These are phyloP conservation scores for Skeletonema menzelii DNA, from an alignment of 108 stramenopile genomes.

Conservation along the genomic window DNA sequence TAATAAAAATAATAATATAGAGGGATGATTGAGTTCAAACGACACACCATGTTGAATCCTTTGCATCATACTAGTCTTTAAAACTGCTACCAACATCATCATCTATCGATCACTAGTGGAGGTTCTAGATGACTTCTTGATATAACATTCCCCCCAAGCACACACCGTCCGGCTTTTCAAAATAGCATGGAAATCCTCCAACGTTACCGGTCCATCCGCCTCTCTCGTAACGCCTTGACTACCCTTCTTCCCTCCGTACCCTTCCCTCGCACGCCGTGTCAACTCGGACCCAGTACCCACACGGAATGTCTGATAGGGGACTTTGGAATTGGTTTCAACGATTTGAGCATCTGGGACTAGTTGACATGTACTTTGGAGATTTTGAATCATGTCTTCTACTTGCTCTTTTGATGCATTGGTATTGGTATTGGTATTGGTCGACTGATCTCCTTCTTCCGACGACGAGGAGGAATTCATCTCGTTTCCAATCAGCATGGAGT, in stretches of 20 bases:
- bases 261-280: conserved; percentile 49
- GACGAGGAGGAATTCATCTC: background rate
- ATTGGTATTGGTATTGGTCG: background rate
- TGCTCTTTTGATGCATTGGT: conserved; percentile 38
- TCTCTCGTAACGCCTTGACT: conserved; percentile 12
- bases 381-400: conserved; percentile 60
- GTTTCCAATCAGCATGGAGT: conserved; percentile 18
- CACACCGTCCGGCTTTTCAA: conserved; percentile 74
- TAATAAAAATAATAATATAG: background rate
- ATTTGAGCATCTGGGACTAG: conserved; percentile 79
- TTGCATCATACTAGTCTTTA: too few species aligned
- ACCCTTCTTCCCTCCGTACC: conserved; percentile 38
- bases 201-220: conserved; percentile 14
- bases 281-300: conserved; percentile 66
- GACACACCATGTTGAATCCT: too few species aligned
- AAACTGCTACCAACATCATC: background rate
- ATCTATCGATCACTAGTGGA: conserved; percentile 26
- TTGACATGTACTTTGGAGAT: conserved; percentile 81
- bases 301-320: conserved; percentile 68
- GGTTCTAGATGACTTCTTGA: conserved; percentile 41
- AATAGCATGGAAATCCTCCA: conserved; percentile 54
- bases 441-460: background rate
- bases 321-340: conserved; percentile 59
- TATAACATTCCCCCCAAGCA: conserved; percentile 88
- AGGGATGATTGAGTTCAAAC: background rate